Evolutionary conservation across 768 basidiomycete species (phyloP), one percentile per base, ranked within the genome.

Genomic region (Calocybe indica): DNA sequence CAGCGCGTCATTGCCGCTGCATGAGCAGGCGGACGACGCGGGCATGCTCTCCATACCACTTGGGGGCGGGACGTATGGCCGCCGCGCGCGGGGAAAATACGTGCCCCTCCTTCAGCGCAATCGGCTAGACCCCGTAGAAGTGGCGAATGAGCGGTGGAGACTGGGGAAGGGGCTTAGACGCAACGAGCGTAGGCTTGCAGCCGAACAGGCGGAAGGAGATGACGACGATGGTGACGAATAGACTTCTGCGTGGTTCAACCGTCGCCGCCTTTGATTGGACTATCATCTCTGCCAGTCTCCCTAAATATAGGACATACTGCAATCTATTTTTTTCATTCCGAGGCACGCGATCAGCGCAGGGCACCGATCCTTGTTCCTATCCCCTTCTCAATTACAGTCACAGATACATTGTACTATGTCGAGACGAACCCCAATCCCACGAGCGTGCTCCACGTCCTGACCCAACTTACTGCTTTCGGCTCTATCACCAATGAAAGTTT

Each of bases 121-220:
- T 46, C 72, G 90, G 45, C 65, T 86, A 29, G 87, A 89, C 48
- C 73, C 74, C 6, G 81, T 86, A 0, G 85, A 88, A 32, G 77
- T 79, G 10, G 75, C 78, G 15, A 95, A 97, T 60, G 81, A 82
- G 57, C 75, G 85, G 46, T 97, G 88, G 87, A 72, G 83, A 51
- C 57, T 73, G 12, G 85, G 85, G 8, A 82, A 82, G 58, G 85
- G 80, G 1, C 66, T 70, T 39, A 70, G 77, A 51, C 70, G 64
- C 54, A 65, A 65, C 10, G 73, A 67, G 50, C 65, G 56, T 51
- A 61, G 58, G 52, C 62, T 56, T 13, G 50, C 45, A n/a, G 54
- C 46, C 9, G 63, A 55, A 32, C 57, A 38, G 32, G 51, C 14
- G 22, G 56, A 48, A 5, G 55, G 57, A 10, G 56, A 56, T 15